Evolutionary conservation across 192 early-diverging fungal genomes (phyloP).

Genomic region (Backusella australiensis): DNA sequence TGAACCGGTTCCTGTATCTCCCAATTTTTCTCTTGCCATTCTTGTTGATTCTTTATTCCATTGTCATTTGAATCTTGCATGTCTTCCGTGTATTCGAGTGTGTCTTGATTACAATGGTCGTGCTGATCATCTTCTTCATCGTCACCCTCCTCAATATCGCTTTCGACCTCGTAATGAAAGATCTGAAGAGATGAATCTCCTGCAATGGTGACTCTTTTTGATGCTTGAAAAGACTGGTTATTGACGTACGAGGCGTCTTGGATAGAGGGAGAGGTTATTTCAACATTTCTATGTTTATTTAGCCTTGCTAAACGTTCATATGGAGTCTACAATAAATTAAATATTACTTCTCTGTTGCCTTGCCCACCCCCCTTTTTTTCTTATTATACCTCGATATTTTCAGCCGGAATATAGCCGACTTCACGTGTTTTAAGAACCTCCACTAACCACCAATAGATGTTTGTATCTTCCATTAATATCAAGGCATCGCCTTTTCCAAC

Average conservation of each 20-base stretch:
- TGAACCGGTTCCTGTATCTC: background rate
- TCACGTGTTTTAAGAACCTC: constrained; percentile 58
- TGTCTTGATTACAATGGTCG: constrained; percentile 36
- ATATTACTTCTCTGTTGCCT: background rate
- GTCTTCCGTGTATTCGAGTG: background rate
- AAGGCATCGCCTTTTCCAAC: constrained; percentile 70
- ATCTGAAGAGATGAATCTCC: constrained; percentile 23
- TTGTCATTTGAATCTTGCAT: background rate
- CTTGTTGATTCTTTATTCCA: background rate
- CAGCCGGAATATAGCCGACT: constrained; percentile 85
- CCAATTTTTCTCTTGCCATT: constrained; percentile 6
- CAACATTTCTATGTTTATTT: constrained; percentile 70
- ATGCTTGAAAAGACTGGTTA: background rate
- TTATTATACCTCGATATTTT: constrained; percentile 70
- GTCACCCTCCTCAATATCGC: constrained; percentile 17
- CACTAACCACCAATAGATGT: constrained; percentile 78
- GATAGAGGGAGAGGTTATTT: constrained; percentile 29
- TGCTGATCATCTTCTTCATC: constrained; percentile 37
- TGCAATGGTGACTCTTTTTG: constrained; percentile 16
- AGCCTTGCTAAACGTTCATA: constrained; percentile 74
- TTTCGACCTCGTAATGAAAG: constrained; percentile 35
- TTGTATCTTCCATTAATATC: constrained; percentile 74
- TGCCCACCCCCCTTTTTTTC: background rate
- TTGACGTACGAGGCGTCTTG: background rate
- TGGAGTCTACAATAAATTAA: constrained; percentile 52